Evolutionary conservation across 768 basidiomycete species (phyloP).

Genomic region (Boletellus sp.): DNA sequence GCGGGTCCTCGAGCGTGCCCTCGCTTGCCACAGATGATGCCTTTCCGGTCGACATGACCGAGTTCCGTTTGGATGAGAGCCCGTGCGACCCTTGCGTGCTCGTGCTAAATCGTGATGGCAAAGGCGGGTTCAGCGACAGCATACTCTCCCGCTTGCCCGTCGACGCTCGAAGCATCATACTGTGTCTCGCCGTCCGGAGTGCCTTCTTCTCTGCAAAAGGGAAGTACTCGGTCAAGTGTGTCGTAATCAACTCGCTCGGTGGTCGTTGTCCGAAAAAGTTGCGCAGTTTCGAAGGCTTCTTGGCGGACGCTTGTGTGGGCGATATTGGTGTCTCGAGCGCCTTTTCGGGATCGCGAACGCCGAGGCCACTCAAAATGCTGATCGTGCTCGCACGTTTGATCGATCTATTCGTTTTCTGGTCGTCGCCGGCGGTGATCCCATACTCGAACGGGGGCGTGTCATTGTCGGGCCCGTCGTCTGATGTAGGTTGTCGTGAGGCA

Average conservation of each 20-base stretch:
- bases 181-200: conserved; percentile 83
- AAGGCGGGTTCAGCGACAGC: conserved; percentile 39
- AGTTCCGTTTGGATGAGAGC: conserved; percentile 45
- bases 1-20: conserved; percentile 46
- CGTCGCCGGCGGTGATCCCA: conserved; percentile 24
- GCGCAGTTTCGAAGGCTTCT: conserved; percentile 69
- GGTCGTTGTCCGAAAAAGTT: conserved; percentile 99
- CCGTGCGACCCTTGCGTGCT: conserved; percentile 37
- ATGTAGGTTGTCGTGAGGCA: conserved; percentile 7
- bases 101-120: conserved; percentile 39
- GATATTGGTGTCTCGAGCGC: conserved; percentile 57
- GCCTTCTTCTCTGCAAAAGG: conserved; percentile 90
- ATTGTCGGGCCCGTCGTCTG: conserved; percentile 38
- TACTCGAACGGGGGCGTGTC: conserved; percentile 33
- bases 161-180: conserved; percentile 66
- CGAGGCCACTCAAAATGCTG: conserved; percentile 90
- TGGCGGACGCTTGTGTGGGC: conserved; percentile 34
- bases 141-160: conserved; percentile 46
- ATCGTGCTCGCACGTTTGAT: conserved; percentile 89
- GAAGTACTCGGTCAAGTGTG: conserved; percentile 92
- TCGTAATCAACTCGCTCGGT: conserved; percentile 95
- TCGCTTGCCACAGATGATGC: conserved; percentile 20
- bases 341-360: conserved; percentile 75
- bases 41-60: conserved; percentile 37
- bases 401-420: conserved; percentile 23